A percentile compares a stretch with the other conserved stretches of the same genome.
These are phyloP conservation scores for Cyberlindnera saturnus DNA, from an alignment of 805 yeast species.

Conservation along the genomic window DNA sequence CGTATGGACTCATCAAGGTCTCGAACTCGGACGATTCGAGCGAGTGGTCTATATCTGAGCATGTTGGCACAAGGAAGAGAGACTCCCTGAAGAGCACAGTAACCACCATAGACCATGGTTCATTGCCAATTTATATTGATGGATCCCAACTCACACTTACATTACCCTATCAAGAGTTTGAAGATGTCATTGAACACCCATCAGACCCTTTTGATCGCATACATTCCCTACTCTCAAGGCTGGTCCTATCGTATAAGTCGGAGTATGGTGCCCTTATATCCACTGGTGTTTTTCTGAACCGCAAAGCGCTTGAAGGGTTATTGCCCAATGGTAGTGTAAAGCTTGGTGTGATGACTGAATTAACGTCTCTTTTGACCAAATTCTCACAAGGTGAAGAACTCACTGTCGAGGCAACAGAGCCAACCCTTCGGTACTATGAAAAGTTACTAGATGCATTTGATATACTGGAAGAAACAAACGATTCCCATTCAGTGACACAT, in stretches of 20 bases:
- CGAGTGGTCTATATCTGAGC: conserved; percentile 8
- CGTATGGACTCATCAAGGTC: conserved; percentile 18
- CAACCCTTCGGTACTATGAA: conserved; percentile 17
- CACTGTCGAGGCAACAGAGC: conserved; percentile 2
- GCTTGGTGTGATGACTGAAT: conserved; percentile 20
- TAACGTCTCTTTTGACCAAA: conserved; percentile 11
- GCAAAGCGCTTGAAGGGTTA: conserved; percentile 8
- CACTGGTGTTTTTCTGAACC: conserved; percentile 13
- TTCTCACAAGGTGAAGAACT: conserved; percentile 6
- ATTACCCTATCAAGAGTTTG: no score
- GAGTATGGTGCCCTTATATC: conserved; percentile 15
- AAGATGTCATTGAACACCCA: no score
- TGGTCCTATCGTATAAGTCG: conserved; percentile 15
- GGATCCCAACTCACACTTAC: no score
- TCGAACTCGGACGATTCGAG: conserved; percentile 19
- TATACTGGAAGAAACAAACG: conserved; percentile 5
- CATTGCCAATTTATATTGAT: no score
- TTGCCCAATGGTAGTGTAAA: conserved; percentile 19
- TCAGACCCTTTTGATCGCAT: conserved; percentile 6
- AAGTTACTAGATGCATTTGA: conserved; percentile 23
- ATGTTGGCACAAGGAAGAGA: no score
- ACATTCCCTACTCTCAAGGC: conserved; percentile 9
- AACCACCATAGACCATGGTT: no score
- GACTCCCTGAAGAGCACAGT: no score
- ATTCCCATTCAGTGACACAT: background rate